phyloP scores from a whole-genome alignment of 257 asterid genomes.

The Lycium ferocissimum region DNA sequence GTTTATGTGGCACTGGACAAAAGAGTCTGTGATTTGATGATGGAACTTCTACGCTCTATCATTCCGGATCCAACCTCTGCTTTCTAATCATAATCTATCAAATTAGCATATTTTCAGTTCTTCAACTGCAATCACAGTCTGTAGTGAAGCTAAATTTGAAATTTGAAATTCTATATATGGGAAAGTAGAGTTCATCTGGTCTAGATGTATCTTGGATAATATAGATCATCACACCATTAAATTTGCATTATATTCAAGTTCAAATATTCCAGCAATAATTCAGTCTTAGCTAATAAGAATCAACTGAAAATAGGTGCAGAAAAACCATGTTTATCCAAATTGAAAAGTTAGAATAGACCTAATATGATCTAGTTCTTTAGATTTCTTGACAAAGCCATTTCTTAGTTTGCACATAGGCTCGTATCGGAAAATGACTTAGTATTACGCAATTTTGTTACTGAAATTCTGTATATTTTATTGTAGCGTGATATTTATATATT shows the following conservation, averaged over 20 bases:
- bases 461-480: neutral
- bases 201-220: neutral
- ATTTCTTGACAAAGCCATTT: neutral
- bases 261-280: neutral
- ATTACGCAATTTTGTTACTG: no score
- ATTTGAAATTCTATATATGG: neutral
- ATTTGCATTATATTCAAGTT: no score
- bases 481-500: no score
- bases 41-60: neutral
- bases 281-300: neutral
- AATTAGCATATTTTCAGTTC: neutral
- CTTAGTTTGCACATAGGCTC: neutral
- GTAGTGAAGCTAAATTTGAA: neutral
- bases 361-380: neutral
- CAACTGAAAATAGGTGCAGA: neutral
- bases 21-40: neutral
- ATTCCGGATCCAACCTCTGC: neutral
- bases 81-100: no score
- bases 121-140: neutral
- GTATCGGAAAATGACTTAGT: neutral
- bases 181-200: neutral
- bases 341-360: neutral
- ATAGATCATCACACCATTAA: neutral
- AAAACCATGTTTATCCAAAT: neutral
- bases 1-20: no score